These are phyloP conservation scores for Xylaria arbuscula DNA, from an alignment of 2,329 filamentous ascomycete genomes.

Conservation along the genomic window DNA sequence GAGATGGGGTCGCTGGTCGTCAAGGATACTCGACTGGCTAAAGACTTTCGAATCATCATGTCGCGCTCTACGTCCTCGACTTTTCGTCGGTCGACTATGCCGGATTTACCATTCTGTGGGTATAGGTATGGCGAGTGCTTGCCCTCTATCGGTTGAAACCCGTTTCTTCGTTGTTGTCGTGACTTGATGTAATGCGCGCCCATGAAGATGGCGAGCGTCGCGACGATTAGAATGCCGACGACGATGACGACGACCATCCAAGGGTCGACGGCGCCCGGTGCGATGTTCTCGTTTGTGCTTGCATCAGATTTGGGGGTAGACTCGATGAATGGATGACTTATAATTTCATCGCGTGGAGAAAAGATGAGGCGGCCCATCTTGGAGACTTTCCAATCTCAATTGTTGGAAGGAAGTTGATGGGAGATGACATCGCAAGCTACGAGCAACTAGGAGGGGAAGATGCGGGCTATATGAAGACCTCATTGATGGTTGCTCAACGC, in stretches of 20 bases:
- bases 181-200: slow-evolving; percentile 38
- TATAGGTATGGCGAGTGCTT: slow-evolving; percentile 16
- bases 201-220: slow-evolving; percentile 39
- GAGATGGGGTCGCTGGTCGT: slow-evolving; percentile 27
- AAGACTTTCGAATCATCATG: slow-evolving; percentile 50
- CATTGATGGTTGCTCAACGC: neutral
- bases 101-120: slow-evolving; percentile 37
- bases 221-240: slow-evolving; percentile 40
- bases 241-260: slow-evolving; percentile 47
- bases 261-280: slow-evolving; percentile 24
- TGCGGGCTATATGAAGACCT: slow-evolving; percentile 22
- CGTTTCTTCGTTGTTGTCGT: slow-evolving; percentile 31
- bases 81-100: slow-evolving; percentile 36
- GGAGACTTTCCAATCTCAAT: slow-evolving; percentile 3
- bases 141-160: slow-evolving; percentile 9
- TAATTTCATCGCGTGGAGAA: slow-evolving; percentile 8
- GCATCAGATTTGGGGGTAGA: neutral
- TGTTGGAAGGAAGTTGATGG: neutral
- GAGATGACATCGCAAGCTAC: neutral
- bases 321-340: neutral
- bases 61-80: slow-evolving; percentile 47
- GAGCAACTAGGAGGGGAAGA: slow-evolving; percentile 2
- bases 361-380: slow-evolving; percentile 30
- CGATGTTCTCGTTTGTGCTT: neutral
- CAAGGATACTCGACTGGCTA: slow-evolving; percentile 46